Conservation (phyloP, 495 filamentous ascomycete genomes). For the Talaromyces adpressus region DNA sequence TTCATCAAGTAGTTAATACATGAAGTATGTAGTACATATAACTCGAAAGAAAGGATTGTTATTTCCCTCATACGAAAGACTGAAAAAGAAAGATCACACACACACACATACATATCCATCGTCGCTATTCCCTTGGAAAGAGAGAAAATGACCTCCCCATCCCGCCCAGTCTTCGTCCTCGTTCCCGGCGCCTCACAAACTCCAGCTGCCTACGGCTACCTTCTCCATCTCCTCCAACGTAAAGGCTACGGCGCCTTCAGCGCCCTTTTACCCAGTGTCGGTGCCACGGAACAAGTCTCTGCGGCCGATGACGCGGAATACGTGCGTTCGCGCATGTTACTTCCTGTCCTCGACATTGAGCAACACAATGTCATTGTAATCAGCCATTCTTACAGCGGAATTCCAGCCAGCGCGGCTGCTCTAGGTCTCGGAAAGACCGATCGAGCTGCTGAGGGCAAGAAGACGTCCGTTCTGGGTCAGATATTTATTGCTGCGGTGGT, state of each 20-base stretch:
- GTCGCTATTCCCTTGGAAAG: too few species aligned
- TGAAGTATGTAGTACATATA: too few species aligned
- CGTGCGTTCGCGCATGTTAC: conserved; percentile 10
- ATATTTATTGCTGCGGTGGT: conserved; percentile 22
- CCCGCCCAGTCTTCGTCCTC: conserved; percentile 17
- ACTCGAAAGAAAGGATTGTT: too few species aligned
- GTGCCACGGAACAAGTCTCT: conserved; percentile 13
- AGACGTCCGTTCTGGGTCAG: conserved; percentile 20
- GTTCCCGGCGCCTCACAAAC: conserved; percentile 24
- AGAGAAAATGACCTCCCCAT: background rate
- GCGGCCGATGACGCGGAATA: conserved; percentile 15
- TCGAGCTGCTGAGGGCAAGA: conserved; percentile 13
- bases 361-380: conserved; percentile 21
- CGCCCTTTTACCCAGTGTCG: conserved; percentile 17
- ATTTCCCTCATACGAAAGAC: too few species aligned
- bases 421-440: conserved; percentile 13
- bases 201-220: conserved; percentile 16
- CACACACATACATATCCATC: too few species aligned
- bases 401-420: conserved; percentile 22
- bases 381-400: conserved; percentile 26
- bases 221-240: conserved; percentile 11
- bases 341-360: conserved; percentile 17
- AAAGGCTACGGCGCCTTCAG: conserved; percentile 14
- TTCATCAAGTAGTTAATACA: too few species aligned
- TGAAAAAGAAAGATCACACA: too few species aligned